A percentile compares a stretch with the other conserved stretches of the same genome.
Conservation (phyloP, 192 early-diverging fungal genomes). For the Pecoramyces ruminantium region DNA sequence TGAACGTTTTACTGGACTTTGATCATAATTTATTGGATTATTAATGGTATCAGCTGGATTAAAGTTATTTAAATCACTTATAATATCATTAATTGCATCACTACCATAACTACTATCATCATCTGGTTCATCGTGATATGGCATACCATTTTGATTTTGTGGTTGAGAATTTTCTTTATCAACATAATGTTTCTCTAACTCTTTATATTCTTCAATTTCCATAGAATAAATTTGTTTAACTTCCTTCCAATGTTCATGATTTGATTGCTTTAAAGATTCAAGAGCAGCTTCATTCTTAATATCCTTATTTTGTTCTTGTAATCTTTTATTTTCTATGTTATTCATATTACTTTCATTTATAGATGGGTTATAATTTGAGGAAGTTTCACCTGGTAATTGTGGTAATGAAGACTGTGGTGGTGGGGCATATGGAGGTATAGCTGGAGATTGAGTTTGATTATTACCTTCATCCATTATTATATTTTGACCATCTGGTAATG, state of each 20-base stretch:
- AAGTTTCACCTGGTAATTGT: neutral
- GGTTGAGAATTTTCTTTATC: neutral
- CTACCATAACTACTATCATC: neutral
- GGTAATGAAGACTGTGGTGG: neutral
- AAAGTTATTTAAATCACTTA: neutral
- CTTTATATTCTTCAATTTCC: neutral
- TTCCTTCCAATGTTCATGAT: neutral
- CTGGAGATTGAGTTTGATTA: neutral
- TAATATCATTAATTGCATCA: neutral
- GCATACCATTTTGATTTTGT: neutral
- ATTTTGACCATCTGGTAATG: neutral
- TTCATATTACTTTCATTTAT: neutral
- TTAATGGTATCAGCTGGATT: neutral
- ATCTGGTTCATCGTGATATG: neutral
- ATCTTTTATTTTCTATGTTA: neutral
- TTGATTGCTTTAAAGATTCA: neutral
- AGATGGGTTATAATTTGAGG: neutral
- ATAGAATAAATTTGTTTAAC: neutral
- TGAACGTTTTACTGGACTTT: neutral
- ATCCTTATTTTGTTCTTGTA: neutral
- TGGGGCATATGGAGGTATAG: neutral
- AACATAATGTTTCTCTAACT: neutral
- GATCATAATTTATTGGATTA: neutral
- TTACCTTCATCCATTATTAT: neutral
- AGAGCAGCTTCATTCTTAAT: neutral